These are phyloP conservation scores for Perilla frutescens DNA, from an alignment of 257 asterid species.

Conservation along the genomic window DNA sequence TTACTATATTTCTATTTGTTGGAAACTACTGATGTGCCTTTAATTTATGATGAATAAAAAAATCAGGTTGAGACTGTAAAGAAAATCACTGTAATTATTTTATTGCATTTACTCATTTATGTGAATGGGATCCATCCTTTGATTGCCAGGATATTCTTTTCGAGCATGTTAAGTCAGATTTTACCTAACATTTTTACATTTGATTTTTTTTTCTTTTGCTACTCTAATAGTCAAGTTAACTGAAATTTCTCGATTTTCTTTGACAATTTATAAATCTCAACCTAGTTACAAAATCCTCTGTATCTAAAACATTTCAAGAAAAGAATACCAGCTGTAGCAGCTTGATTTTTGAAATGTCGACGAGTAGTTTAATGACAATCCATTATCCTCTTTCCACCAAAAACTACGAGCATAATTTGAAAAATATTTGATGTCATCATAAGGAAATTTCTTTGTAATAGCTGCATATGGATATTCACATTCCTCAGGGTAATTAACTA, in stretches of 20 bases:
- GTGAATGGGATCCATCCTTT: too few species aligned
- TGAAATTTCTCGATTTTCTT: neutral
- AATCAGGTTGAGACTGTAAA: neutral
- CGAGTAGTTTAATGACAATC: too few species aligned
- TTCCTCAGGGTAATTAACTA: neutral
- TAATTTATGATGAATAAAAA: neutral
- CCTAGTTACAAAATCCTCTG: neutral
- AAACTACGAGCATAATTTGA: neutral
- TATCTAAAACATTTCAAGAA: neutral
- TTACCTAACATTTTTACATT: too few species aligned
- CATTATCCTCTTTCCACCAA: neutral
- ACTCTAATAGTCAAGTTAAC: neutral
- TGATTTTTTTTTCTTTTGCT: neutral
- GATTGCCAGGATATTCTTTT: too few species aligned
- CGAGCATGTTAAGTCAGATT: too few species aligned
- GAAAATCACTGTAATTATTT: neutral
- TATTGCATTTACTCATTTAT: too few species aligned
- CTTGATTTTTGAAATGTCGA: too few species aligned
- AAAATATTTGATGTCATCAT: neutral
- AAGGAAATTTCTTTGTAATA: neutral
- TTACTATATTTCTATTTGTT: neutral
- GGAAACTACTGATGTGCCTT: neutral
- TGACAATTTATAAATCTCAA: neutral
- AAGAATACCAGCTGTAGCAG: too few species aligned
- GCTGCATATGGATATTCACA: neutral